Base-by-base conservation (phyloP, 2,329 filamentous ascomycete species). In the Paecilomyces niveus region DNA sequence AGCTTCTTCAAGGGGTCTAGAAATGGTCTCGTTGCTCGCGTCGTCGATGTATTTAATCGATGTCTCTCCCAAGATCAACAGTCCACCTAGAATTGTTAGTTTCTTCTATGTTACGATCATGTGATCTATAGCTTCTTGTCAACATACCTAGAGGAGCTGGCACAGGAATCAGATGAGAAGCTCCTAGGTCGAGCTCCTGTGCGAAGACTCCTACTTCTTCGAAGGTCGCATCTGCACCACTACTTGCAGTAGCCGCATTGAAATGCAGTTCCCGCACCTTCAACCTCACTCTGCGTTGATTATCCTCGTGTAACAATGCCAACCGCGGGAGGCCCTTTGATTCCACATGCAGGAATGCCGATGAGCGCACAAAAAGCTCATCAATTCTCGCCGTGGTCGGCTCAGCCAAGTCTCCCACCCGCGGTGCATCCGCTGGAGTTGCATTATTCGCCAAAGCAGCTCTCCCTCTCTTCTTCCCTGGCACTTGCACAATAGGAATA, bases 11-110 rank as follows among this genome's bases (percentile, higher is more conserved):
- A 97, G 75, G 0, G 81, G 77, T 8, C 86, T 81, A 18, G 86
- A 84, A 11, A 91, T 82, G 11, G 81, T 82, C 33, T 85, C 83
- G 62, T 88, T 87, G 24, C 78, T 89, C 33, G 89, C 81, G 60
- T 91, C 89, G 67, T 96, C 89, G 59, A 94, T 87, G 71, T 97
- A 97, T 8, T 88, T 85, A 59, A 99, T 83, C 1, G 87, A 86
- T 0, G 90, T 95, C 74, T 92, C 89, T 21, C 89, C 89, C 7
- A 93, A 81, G 1, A 92, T 83, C 50, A 94, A 79, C 3, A 92
- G 74, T 5, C 90, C 90, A 13, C 89, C 88, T 53, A 85, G 66
- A 59, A 24, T 11, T 3, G 59, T 60, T 83, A 81, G 31, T 10
- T n/a, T 10, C 53, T 10, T 26, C 22, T 29, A 7, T 29, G 26